These are phyloP conservation scores for Termitomyces sp. DNA, from an alignment of 1,284 basidiomycete genomes.

Conservation along the genomic window DNA sequence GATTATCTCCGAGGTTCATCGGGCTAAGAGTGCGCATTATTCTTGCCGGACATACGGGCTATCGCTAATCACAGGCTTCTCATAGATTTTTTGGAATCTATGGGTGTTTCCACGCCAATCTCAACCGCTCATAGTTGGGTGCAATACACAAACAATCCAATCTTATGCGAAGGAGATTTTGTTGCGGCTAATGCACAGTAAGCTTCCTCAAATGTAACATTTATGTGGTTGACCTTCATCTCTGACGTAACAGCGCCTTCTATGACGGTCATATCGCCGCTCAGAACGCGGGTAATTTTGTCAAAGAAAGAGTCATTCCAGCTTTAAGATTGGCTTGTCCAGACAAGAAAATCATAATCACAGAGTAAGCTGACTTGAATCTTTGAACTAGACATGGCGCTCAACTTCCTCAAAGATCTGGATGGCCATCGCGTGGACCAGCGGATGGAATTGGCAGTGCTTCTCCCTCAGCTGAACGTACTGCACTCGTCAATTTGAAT, in stretches of 20 bases:
- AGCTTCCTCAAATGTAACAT: slow-evolving; percentile 1
- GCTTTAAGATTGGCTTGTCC: slow-evolving; percentile 26
- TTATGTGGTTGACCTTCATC: not conserved
- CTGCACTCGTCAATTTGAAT: slow-evolving; percentile 26
- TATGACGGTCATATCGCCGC: slow-evolving; percentile 24
- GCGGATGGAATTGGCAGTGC: slow-evolving; percentile 21
- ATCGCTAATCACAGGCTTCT: not conserved
- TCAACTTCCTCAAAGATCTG: slow-evolving; percentile 20
- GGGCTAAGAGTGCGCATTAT: not conserved
- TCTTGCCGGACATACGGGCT: not conserved
- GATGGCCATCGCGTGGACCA: slow-evolving; percentile 31
- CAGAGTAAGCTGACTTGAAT: slow-evolving; percentile 23
- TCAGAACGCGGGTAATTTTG: slow-evolving; percentile 27
- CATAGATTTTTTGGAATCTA: slow-evolving; percentile 24
- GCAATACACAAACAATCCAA: slow-evolving; percentile 23
- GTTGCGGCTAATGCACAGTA: slow-evolving; percentile 33
- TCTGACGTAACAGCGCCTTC: slow-evolving; percentile 22
- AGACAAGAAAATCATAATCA: slow-evolving; percentile 28
- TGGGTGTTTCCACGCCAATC: slow-evolving; percentile 28
- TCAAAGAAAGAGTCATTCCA: slow-evolving; percentile 27
- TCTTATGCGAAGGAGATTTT: slow-evolving; percentile 28
- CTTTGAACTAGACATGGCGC: not conserved
- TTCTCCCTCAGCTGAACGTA: slow-evolving; percentile 23
- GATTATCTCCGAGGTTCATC: slow-evolving; percentile 5
- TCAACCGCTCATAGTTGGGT: slow-evolving; percentile 33